A percentile compares a stretch with the other conserved stretches of the same genome.
Evolutionary conservation across 176 grass and related monocot species (phyloP).

Genomic region (Musa troglodytarum): DNA sequence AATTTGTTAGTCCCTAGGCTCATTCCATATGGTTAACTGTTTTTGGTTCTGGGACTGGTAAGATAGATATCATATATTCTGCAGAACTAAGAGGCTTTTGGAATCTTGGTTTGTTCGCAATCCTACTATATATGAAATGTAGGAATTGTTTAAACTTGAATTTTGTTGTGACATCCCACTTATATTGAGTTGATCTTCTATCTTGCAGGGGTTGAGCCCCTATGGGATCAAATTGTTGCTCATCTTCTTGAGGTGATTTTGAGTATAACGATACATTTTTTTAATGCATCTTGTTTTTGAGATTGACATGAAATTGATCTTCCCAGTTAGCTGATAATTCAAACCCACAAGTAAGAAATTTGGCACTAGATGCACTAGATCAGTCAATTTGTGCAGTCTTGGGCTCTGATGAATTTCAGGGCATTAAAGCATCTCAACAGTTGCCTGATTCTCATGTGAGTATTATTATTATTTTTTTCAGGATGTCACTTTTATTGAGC

Average conservation of each 20-base stretch:
- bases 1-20: no score
- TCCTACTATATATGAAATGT: neutral
- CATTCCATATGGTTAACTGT: no score
- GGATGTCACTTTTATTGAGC: conserved; percentile 14
- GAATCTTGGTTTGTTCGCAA: neutral
- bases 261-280: conserved; percentile 12
- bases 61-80: neutral
- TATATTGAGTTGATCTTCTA: conserved; percentile 8
- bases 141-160: conserved; percentile 2
- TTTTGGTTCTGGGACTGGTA: no score
- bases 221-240: conserved; percentile 88
- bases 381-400: conserved; percentile 92
- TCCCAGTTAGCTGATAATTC: conserved; percentile 77
- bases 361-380: conserved; percentile 89
- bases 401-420: conserved; percentile 78
- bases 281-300: conserved; percentile 5
- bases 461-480: neutral
- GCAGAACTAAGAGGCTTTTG: neutral
- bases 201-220: conserved; percentile 69
- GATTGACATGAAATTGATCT: conserved; percentile 23
- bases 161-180: neutral
- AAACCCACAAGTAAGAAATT: conserved; percentile 68
- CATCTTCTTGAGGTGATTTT: conserved; percentile 83
- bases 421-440: conserved; percentile 5
- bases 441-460: conserved; percentile 7